Conservation (phyloP, 768 basidiomycete species). For the Boletus reticuloceps region DNA sequence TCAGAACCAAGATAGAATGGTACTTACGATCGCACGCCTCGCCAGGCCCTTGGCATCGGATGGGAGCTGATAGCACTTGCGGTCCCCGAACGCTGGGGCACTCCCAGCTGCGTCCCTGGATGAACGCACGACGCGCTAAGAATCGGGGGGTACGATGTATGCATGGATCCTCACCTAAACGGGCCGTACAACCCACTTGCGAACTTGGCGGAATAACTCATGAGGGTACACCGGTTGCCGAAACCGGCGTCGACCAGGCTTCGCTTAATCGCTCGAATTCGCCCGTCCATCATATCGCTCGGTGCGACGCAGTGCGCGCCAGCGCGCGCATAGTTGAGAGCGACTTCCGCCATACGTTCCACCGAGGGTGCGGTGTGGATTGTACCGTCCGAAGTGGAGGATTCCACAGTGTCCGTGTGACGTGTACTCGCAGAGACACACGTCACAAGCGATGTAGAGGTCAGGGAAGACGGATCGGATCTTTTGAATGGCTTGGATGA, state of each 20-base stretch:
- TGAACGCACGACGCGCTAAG: background rate
- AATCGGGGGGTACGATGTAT: background rate
- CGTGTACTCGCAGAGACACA: slow-evolving; percentile 99
- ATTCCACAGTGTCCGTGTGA: slow-evolving; percentile 96
- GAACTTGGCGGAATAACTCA: slow-evolving; percentile 98
- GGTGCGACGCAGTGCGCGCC: slow-evolving; percentile 99
- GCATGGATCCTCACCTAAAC: slow-evolving; percentile 62
- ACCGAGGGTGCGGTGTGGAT: slow-evolving; percentile 80
- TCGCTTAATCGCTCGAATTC: slow-evolving; percentile 86
- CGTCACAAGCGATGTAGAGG: slow-evolving; percentile 90
- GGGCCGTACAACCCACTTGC: slow-evolving; percentile 95
- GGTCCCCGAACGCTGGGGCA: slow-evolving; percentile 89
- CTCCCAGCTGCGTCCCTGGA: slow-evolving; percentile 95
- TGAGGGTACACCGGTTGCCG: slow-evolving; percentile 87
- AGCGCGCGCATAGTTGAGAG: slow-evolving; percentile 86
- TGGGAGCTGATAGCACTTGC: slow-evolving; percentile 98
- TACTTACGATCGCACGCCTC: slow-evolving; percentile 83
- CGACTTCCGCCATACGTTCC: slow-evolving; percentile 87
- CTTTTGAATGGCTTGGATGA: slow-evolving; percentile 86
- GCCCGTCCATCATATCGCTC: slow-evolving; percentile 99
- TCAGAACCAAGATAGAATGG: background rate
- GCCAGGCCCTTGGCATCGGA: slow-evolving; percentile 87
- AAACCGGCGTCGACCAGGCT: slow-evolving; percentile 78
- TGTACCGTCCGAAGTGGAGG: slow-evolving; percentile 66
- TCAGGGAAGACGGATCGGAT: slow-evolving; percentile 75